phyloP scores from a whole-genome alignment of 2,329 filamentous ascomycete species.

The Xylaria sp. region DNA sequence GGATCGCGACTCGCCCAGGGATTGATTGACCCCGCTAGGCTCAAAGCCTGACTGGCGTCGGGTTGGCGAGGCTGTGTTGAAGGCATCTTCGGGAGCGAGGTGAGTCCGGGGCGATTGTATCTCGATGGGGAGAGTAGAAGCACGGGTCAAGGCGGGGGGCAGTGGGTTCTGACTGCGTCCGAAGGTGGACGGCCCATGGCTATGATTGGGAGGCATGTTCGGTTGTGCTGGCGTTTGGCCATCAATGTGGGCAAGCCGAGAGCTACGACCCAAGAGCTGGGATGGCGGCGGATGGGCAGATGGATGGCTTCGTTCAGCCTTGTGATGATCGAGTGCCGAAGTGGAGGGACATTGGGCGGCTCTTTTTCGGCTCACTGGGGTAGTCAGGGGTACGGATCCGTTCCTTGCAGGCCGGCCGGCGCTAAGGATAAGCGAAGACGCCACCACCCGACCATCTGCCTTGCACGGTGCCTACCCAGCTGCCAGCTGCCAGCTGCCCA shows the following conservation, averaged over 20 bases:
- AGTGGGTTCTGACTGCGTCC: neutral
- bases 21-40: constrained; percentile 27
- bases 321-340: neutral
- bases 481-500: too few relatives aligned
- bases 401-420: neutral
- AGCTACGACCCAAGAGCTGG: constrained; percentile 5
- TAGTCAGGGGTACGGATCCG: neutral
- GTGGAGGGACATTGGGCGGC: neutral
- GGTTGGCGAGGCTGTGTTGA: constrained; percentile 64
- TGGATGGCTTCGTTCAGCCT: neutral
- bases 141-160: constrained; percentile 40
- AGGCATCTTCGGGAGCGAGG: constrained; percentile 84
- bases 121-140: constrained; percentile 44
- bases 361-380: neutral
- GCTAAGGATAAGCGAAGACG: too few relatives aligned
- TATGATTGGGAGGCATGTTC: constrained; percentile 14
- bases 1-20: constrained; percentile 40
- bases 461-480: too few relatives aligned
- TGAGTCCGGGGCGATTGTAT: constrained; percentile 49
- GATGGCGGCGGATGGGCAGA: constrained; percentile 9
- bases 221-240: neutral
- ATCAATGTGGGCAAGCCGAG: constrained; percentile 1
- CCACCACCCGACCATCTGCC: too few relatives aligned
- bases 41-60: constrained; percentile 52
- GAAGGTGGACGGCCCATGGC: neutral